Conservation (phyloP, 345 rosid genomes). For the Barbarea vulgaris region DNA sequence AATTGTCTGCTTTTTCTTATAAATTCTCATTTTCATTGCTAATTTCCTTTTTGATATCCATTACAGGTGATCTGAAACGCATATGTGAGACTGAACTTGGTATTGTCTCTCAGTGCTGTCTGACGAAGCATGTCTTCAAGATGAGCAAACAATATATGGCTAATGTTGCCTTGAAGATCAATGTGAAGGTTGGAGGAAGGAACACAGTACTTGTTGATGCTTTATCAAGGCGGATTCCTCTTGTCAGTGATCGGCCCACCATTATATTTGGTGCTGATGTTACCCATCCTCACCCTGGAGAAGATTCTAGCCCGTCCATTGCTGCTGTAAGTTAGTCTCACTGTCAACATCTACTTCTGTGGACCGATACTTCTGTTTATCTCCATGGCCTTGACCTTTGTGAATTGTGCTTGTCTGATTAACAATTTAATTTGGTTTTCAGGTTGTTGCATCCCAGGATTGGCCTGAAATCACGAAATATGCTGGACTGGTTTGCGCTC, state of each 20-base stretch:
- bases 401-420: background rate
- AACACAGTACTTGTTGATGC: conserved; percentile 98
- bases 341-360: background rate
- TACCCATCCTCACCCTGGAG: conserved; percentile 99
- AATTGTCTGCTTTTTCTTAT: background rate
- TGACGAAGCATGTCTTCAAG: conserved; percentile 83
- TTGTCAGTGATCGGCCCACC: conserved; percentile 92
- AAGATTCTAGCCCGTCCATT: conserved; percentile 98
- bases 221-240: conserved; percentile 83
- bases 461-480: conserved; percentile 99
- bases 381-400: conserved; percentile 1
- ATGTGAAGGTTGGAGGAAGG: conserved; percentile 98
- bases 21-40: background rate
- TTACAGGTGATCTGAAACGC: conserved; percentile 91
- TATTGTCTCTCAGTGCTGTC: conserved; percentile 93
- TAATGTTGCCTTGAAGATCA: conserved; percentile 91
- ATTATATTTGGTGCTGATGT: conserved; percentile 99
- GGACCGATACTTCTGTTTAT: background rate
- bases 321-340: conserved; percentile 71
- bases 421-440: conserved; percentile 17
- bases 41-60: conserved; percentile 6
- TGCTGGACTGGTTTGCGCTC: conserved; percentile 97
- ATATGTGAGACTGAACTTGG: conserved; percentile 99
- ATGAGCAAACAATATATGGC: conserved; percentile 94
- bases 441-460: conserved; percentile 99